Base-by-base conservation (phyloP, 768 basidiomycete species). In the Inosperma sp. region DNA sequence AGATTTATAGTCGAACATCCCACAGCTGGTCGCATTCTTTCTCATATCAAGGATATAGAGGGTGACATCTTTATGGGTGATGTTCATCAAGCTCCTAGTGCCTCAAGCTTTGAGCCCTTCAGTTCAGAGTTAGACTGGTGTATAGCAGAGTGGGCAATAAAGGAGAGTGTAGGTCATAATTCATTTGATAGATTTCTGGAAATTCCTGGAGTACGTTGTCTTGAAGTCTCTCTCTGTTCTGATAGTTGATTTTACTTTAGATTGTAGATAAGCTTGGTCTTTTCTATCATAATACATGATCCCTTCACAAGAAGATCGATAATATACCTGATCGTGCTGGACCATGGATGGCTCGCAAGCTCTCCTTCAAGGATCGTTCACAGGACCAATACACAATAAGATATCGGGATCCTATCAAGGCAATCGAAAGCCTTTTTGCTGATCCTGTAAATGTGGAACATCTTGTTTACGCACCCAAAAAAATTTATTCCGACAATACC, bases 61-160 rank as follows among this genome's bases (percentile, higher is more conserved):
- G 42, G 25, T 12, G 52, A 48, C 1, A 44, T n/a, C 1, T 14
- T 53, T 3, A 49, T 51, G 10, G 48, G 51, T 54, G 51, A 42
- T n/a, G n/a, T n/a, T n/a, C n/a, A n/a, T n/a, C n/a, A n/a, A 2
- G 33, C 14, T 1, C 10, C 39, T 8, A 12, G 19, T 9, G 9
- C 10, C 9, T 21, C 39, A 9, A 19, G 12, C 1, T 54, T 48
- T 7, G 52, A 52, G 42, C 65, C 66, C 1, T 68, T 68, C 29
- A 43, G 43, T 1, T 62, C 60, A 6, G 53, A 62, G 10, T 29
- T 65, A 27, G 64, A 68, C 41, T 68, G 65, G 64, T 17, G 42
- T 19, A 51, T 66, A n/a, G 65, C 62, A 1, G 47, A 57, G n/a
- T 68, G 66, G 66, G 63, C 59, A 5, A 43, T 65, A 0, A 59